Evolutionary conservation across 768 basidiomycete species (phyloP).

Genomic region (Lepiota brunneoincarnata): DNA sequence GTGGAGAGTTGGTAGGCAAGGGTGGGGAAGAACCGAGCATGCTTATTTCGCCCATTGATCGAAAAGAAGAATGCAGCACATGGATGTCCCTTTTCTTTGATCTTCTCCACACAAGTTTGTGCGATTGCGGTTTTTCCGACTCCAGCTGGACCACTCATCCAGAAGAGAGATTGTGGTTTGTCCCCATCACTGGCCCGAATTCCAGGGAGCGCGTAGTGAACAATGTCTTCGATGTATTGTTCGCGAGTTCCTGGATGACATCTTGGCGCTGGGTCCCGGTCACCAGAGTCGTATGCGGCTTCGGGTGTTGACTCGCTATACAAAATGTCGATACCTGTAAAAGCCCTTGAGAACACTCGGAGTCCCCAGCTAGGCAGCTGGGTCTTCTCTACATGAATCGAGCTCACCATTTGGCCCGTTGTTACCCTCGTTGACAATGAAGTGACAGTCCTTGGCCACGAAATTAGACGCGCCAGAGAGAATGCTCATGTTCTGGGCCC

Average conservation of each 20-base stretch:
- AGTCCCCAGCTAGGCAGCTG: no score
- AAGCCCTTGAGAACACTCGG: background rate
- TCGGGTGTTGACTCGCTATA: background rate
- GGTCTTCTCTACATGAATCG: no score
- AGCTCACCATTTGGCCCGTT: background rate
- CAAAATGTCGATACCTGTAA: background rate
- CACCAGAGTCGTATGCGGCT: no score
- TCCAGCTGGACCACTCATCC: slow-evolving; percentile 4
- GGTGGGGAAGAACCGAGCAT: background rate
- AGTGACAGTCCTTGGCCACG: background rate
- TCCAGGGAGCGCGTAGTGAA: background rate
- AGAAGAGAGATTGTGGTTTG: background rate
- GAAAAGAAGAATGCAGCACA: slow-evolving; percentile 10
- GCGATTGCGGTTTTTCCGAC: slow-evolving; percentile 3
- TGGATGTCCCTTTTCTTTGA: background rate
- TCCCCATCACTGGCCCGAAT: background rate
- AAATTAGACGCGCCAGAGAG: background rate
- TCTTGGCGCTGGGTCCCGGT: slow-evolving; percentile 9
- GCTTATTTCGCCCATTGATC: background rate
- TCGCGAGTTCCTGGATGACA: no score
- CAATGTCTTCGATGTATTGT: slow-evolving; percentile 9
- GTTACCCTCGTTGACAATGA: background rate
- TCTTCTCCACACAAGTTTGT: slow-evolving; percentile 1
- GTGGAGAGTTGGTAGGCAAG: slow-evolving; percentile 10
- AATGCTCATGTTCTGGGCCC: no score